Conservation (phyloP, 805 yeast genomes). For the Middelhovenomyces tepae region DNA sequence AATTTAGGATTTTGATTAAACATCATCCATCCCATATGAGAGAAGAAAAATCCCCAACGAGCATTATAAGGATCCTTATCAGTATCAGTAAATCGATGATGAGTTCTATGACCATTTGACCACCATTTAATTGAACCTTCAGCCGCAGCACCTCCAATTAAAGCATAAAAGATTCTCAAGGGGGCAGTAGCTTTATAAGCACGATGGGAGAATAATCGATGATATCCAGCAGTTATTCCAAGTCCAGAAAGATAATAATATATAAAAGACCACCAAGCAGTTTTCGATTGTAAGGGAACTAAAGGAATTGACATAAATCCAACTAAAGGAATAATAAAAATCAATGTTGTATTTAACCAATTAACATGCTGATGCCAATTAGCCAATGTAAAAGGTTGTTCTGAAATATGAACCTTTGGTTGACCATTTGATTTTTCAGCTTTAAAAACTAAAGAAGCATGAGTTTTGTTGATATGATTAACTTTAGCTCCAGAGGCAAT, state of each 20-base stretch:
- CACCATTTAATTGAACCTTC: conserved; percentile 71
- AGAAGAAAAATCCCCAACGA: conserved; percentile 69
- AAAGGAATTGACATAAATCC: conserved; percentile 37
- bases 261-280: conserved; percentile 44
- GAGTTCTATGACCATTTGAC: conserved; percentile 80
- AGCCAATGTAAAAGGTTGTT: conserved; percentile 63
- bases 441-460: conserved; percentile 3
- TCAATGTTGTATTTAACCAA: conserved; percentile 59
- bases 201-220: conserved; percentile 64
- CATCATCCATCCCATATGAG: conserved; percentile 85
- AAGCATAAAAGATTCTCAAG: conserved; percentile 42
- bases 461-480: conserved; percentile 19
- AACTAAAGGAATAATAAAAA: conserved; percentile 45
- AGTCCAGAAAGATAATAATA: conserved; percentile 55
- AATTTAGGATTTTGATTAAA: conserved; percentile 56
- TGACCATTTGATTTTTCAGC: conserved; percentile 14
- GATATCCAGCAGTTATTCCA: conserved; percentile 80
- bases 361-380: conserved; percentile 69
- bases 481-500: conserved; percentile 26
- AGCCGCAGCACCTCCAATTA: conserved; percentile 64
- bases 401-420: conserved; percentile 46
- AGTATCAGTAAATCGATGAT: conserved; percentile 82
- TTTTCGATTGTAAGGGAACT: conserved; percentile 40
- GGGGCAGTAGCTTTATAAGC: conserved; percentile 40
- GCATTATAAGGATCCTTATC: conserved; percentile 84